phyloP scores from a whole-genome alignment of 2,329 filamentous ascomycete species.

The Biscogniauxia marginata region DNA sequence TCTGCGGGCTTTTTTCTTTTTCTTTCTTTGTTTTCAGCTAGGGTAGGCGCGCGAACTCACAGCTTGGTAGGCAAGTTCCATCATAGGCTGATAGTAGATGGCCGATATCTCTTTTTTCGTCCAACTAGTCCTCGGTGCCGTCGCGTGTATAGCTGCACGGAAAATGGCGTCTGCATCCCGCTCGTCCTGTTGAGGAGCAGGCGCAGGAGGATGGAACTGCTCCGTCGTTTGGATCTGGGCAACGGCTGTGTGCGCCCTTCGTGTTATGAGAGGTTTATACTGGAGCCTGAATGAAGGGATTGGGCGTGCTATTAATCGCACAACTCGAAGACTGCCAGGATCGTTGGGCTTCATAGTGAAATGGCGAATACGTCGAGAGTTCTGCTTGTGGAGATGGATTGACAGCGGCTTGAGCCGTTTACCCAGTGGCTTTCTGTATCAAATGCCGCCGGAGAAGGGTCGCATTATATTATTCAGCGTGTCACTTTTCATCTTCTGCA shows the following conservation, averaged over 20 bases:
- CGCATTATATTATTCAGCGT: neutral
- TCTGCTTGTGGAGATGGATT: neutral
- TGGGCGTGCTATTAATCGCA: neutral
- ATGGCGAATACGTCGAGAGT: neutral
- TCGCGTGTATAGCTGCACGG: constrained; percentile 37
- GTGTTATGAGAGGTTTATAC: neutral
- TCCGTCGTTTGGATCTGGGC: neutral
- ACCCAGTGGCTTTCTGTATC: neutral
- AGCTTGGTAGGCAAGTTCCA: constrained; percentile 74
- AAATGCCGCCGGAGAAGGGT: neutral
- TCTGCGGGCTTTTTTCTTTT: too few relatives aligned
- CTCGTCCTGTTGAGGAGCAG: neutral
- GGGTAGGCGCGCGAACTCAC: constrained; percentile 43
- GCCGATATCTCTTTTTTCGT: constrained; percentile 76
- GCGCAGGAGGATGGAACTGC: neutral
- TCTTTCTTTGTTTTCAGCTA: too few relatives aligned
- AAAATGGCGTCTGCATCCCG: neutral
- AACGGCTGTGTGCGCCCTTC: neutral
- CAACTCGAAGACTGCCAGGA: neutral
- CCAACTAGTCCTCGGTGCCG: constrained; percentile 69
- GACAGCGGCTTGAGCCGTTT: neutral
- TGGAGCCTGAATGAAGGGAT: neutral
- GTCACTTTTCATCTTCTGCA: neutral
- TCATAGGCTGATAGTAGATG: constrained; percentile 78
- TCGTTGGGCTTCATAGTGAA: neutral